Base-by-base conservation (phyloP, 73 alveolate genomes). In the Durusdinium trenchii region DNA sequence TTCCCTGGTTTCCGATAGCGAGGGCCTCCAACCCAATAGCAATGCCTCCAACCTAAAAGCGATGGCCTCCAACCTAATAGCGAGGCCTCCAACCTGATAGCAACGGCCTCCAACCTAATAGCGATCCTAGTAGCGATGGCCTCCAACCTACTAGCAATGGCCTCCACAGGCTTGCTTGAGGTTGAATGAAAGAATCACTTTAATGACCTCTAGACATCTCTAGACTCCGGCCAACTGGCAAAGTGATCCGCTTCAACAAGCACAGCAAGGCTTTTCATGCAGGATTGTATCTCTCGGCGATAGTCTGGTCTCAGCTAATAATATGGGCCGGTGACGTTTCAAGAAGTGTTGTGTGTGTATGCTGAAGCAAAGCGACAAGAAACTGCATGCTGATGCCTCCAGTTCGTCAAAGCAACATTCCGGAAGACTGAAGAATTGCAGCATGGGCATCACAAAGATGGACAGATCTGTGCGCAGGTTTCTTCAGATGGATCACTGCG, bases 391-490 rank as follows among this genome's bases (percentile, higher is more conserved):
- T n/a, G n/a, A n/a, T n/a, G 36, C 97, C 97, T 91, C 46, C 60
- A 91, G 6, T 45, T 91, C 97, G 20, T 91, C 89, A 60, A 91
- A 91, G 87, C 97, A 91, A 51, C 97, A 91, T 43, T 91, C 97
- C 18, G 97, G 97, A 12, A 91, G 83, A 20, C 48, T 75, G 97
- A 91, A 91, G 87, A 91, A 91, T 52, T 91, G 97, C 38, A 91
- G 97, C 97, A 91, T 91, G 75, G 97, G 97, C 97, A 91, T 52
- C 97, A 91, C 97, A 52, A 91, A 91, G 97, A 91, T 91, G 57
- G 97, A 91, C 69, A 91, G 81, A 91, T 91, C 97, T 91, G 97
- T 46, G 46, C 16, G 30, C 52, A 38, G 51, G 73, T 2, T n/a
- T n/a, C n/a, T n/a, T n/a, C n/a, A n/a, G n/a, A n/a, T n/a, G n/a